These are phyloP conservation scores for Pythium brassicae DNA, from an alignment of 352 stramenopile species.

Conservation along the genomic window DNA sequence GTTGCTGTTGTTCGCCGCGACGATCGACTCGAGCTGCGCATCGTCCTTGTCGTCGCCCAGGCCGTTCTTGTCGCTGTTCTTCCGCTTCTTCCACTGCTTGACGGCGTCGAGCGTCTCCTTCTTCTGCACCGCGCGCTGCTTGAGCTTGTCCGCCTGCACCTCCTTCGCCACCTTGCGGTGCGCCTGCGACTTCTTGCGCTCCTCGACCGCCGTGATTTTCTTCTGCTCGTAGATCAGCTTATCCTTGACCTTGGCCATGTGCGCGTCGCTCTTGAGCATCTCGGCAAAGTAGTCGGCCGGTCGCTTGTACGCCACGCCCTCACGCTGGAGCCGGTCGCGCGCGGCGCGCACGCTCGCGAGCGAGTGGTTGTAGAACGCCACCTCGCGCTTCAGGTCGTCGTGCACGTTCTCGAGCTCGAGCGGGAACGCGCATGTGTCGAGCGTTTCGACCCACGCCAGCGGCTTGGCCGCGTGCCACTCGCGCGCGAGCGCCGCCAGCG, in stretches of 20 bases:
- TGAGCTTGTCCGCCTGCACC: conserved; percentile 83
- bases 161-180: conserved; percentile 97
- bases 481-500: conserved; percentile 45
- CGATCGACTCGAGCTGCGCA: conserved; percentile 57
- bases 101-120: conserved; percentile 85
- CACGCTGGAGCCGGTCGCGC: conserved; percentile 63
- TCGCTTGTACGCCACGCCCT: conserved; percentile 89
- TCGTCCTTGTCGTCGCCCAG: conserved; percentile 60
- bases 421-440: conserved; percentile 59
- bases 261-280: conserved; percentile 98
- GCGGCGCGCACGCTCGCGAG: conserved; percentile 60
- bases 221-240: conserved; percentile 99
- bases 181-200: conserved; percentile 96
- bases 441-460: conserved; percentile 74
- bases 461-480: conserved; percentile 50
- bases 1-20: conserved; percentile 44
- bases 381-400: conserved; percentile 89
- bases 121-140: conserved; percentile 80
- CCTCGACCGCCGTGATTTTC: conserved; percentile 98
- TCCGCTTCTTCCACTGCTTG: conserved; percentile 88
- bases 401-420: conserved; percentile 77
- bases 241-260: conserved; percentile 97
- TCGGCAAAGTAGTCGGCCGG: conserved; percentile 98
- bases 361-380: conserved; percentile 97
- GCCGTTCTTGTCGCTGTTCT: conserved; percentile 62